These are phyloP conservation scores for Botrytis galanthina DNA, from an alignment of 2,329 filamentous ascomycete species.

Conservation along the genomic window DNA sequence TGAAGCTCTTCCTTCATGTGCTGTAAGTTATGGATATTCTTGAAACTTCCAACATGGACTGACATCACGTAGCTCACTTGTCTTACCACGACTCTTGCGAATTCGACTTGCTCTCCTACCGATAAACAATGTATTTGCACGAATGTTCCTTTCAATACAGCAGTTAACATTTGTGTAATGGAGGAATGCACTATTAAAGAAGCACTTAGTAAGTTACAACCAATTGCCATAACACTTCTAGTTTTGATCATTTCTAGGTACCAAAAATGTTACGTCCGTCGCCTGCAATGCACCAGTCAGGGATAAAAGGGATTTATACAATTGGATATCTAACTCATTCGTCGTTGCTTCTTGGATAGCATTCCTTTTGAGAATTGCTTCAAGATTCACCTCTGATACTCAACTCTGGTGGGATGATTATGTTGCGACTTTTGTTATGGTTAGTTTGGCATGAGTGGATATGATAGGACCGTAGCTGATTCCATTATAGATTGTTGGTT, in stretches of 20 bases:
- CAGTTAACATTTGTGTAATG: conserved; percentile 2
- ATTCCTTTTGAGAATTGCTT: conserved; percentile 4
- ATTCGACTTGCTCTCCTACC: conserved; percentile 10
- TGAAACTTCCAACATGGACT: neutral
- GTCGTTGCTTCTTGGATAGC: conserved; percentile 9
- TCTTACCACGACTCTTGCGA: neutral
- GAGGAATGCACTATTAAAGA: conserved; percentile 7
- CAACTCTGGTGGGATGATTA: conserved; percentile 16
- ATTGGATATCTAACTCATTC: conserved; percentile 8
- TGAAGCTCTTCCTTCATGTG: conserved; percentile 9
- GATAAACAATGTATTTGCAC: conserved; percentile 18
- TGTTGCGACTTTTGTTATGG: conserved; percentile 11
- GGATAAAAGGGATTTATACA: neutral
- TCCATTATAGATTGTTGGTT: neutral
- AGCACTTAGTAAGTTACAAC: neutral
- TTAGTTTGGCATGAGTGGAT: neutral
- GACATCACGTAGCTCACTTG: conserved; percentile 5
- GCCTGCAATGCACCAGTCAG: conserved; percentile 2
- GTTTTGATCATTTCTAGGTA: neutral
- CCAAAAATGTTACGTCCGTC: conserved; percentile 13
- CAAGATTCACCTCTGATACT: neutral
- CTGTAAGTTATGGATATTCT: neutral
- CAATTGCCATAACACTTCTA: neutral
- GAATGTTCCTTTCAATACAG: neutral
- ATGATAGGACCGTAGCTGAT: neutral